A percentile compares a stretch with the other conserved stretches of the same genome.
These are phyloP conservation scores for Yarrowia sp. DNA, from an alignment of 805 yeast genomes.

Conservation along the genomic window DNA sequence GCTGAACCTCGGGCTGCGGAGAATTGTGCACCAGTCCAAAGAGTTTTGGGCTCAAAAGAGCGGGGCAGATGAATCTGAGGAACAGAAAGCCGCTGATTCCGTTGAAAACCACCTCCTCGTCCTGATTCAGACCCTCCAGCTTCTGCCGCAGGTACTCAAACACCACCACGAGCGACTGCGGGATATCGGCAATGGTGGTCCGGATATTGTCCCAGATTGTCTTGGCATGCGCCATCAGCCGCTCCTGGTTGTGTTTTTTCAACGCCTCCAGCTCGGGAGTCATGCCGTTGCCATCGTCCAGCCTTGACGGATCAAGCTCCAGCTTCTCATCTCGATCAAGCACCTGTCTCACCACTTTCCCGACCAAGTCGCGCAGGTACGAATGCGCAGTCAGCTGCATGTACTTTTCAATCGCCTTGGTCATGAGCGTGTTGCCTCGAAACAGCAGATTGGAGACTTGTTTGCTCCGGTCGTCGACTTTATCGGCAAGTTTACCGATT, in stretches of 20 bases:
- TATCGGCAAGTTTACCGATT: conserved; percentile 49
- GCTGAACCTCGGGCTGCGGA: conserved; percentile 72
- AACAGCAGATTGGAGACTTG: conserved; percentile 59
- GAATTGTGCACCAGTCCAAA: conserved; percentile 75
- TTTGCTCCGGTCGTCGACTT: conserved; percentile 2
- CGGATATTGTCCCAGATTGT: conserved; percentile 72
- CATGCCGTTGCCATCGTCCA: conserved; percentile 45
- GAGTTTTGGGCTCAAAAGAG: conserved; percentile 85
- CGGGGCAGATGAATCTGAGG: conserved; percentile 87
- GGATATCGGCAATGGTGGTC: conserved; percentile 74
- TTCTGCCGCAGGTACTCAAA: conserved; percentile 67
- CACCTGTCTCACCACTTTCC: conserved; percentile 66
- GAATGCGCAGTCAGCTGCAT: conserved; percentile 80
- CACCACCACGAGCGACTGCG: conserved; percentile 67
- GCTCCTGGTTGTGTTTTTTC: conserved; percentile 54
- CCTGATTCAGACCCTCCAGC: conserved; percentile 52
- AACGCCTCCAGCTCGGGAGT: conserved; percentile 49
- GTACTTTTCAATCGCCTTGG: conserved; percentile 80
- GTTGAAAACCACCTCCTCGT: conserved; percentile 57
- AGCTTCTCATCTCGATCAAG: conserved; percentile 60
- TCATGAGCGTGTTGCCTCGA: conserved; percentile 83
- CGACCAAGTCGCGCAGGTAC: conserved; percentile 74
- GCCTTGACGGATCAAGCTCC: conserved; percentile 81
- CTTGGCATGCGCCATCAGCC: conserved; percentile 59
- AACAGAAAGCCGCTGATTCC: conserved; percentile 85